Evolutionary conservation across 2,329 filamentous ascomycete genomes (phyloP).

Genomic region (Geosmithia putterillii): DNA sequence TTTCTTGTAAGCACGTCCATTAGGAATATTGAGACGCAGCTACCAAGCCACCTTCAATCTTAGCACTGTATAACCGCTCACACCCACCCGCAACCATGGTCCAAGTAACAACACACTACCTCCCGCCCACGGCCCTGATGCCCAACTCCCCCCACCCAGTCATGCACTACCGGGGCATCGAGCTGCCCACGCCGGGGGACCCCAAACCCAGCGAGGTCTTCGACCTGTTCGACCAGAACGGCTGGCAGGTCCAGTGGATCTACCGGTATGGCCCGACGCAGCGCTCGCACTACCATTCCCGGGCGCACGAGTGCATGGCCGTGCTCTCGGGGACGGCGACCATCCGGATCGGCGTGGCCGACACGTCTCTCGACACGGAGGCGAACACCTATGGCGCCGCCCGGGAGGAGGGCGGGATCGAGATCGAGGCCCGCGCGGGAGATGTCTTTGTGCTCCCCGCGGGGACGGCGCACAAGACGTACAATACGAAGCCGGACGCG

Average conservation of each 20-base stretch:
- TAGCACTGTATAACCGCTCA: too few relatives aligned
- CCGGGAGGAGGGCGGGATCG: constrained; percentile 33
- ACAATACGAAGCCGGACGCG: constrained; percentile 22
- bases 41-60: too few relatives aligned
- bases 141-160: constrained; percentile 40
- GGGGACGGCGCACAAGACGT: constrained; percentile 42
- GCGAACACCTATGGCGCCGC: constrained; percentile 23
- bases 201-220: constrained; percentile 15
- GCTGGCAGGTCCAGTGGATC: constrained; percentile 43
- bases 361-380: constrained; percentile 25
- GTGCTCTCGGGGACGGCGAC: constrained; percentile 39
- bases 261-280: constrained; percentile 43
- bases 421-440: constrained; percentile 32
- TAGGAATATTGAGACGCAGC: too few relatives aligned
- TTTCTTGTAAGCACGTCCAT: too few relatives aligned
- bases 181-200: constrained; percentile 2
- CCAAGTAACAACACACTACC: constrained; percentile 21
- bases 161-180: constrained; percentile 33
- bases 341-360: constrained; percentile 42
- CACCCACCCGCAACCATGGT: constrained; percentile 9
- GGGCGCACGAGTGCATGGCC: constrained; percentile 44
- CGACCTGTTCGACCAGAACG: constrained; percentile 32
- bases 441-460: constrained; percentile 49
- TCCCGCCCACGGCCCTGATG: constrained; percentile 29
- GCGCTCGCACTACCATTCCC: constrained; percentile 42